Evolutionary conservation across 306 rosid genomes (phyloP), one percentile per base, ranked within the genome.

Genomic region (Ziziphus jujuba): DNA sequence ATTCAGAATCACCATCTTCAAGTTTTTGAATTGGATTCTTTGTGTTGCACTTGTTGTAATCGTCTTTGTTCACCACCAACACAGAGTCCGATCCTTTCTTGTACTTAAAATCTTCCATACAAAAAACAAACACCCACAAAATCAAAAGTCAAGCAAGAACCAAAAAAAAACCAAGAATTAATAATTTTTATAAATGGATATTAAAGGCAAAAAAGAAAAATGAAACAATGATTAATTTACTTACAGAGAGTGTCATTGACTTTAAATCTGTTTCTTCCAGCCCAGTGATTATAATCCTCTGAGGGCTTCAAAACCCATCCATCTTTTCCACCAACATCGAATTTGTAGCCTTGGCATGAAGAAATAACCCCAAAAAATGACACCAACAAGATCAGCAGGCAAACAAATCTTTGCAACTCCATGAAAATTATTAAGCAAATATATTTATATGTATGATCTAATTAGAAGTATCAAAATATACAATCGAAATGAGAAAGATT

Each of bases 301-400:
- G 85, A 83, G 11, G 96, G 96, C 56, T 81, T 79, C 74, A 79
- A 43, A 16, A 87, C 87, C 98, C 98, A 92, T 0, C 97, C 98
- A 33, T 88, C 81, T 54, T 1, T 78, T 24, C 81, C 92, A 49
- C 98, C 98, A 17, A 78, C 97, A 38, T 60, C 38, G 75, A 84
- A 86, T 15, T 68, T 78, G 68, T 52, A 64, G 0, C 84, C 96
- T 51, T 75, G 70, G 15, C 88, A 84, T 1, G 66, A 36, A 16
- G 72, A 74, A 9, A 86, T 2, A 10, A 75, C 51, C 55, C 65
- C 11, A 15, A 63, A 59, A 31, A 76, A 35, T 8, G 64, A 66
- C 38, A 82, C 19, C 24, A 79, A 53, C 3, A 71, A 44, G 54
- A 81, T 16, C 2, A 56, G 21, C 34, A 25, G 19, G 12, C 15